phyloP scores from a whole-genome alignment of 148 eudicot genomes.

The Rhododendron simsii region DNA sequence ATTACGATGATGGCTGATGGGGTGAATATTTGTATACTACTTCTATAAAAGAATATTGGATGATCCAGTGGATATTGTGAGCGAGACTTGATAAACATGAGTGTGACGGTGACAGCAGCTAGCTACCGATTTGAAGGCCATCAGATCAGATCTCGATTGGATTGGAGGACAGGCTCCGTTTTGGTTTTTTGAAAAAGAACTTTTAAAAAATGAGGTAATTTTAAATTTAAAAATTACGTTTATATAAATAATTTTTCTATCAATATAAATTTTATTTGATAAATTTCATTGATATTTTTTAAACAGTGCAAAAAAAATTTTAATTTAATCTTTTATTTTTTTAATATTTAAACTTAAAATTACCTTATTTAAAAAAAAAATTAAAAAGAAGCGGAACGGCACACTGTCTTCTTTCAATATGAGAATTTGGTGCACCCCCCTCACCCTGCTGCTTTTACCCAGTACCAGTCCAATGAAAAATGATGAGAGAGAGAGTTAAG shows the following conservation, averaged over 20 bases:
- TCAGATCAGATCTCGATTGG: neutral
- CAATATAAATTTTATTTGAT: too few relatives aligned
- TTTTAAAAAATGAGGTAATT: too few relatives aligned
- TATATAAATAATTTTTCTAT: too few relatives aligned
- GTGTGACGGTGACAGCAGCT: neutral
- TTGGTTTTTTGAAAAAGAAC: too few relatives aligned
- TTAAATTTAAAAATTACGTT: too few relatives aligned
- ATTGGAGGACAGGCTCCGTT: neutral
- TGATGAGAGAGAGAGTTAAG: neutral
- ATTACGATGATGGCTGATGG: neutral
- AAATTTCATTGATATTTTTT: too few relatives aligned
- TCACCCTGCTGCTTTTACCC: neutral
- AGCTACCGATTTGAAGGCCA: neutral
- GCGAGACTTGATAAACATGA: neutral
- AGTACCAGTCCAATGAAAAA: neutral
- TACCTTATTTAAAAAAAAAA: too few relatives aligned
- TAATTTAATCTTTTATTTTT: too few relatives aligned
- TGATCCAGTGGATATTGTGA: neutral
- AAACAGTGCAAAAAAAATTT: too few relatives aligned
- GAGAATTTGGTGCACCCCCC: neutral
- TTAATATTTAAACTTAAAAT: too few relatives aligned
- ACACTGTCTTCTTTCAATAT: neutral
- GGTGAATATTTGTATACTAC: neutral
- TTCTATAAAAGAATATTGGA: neutral
- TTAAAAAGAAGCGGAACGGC: too few relatives aligned